Base-by-base conservation (phyloP, 1,284 basidiomycete genomes). In the Cutaneotrichosporon dermatis region DNA sequence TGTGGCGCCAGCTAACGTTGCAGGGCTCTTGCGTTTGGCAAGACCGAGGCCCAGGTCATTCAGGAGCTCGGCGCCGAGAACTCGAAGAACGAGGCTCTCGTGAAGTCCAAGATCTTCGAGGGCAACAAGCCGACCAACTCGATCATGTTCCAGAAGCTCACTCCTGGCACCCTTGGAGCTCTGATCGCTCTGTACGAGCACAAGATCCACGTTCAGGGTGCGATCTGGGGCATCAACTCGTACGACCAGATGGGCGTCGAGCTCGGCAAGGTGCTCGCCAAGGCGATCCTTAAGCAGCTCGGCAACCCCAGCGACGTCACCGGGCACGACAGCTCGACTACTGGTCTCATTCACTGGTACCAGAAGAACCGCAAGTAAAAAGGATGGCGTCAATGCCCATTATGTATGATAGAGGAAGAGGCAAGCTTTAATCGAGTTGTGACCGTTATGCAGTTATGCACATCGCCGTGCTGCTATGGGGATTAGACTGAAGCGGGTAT, bases 161-260 rank as follows among this genome's bases (percentile, higher is more conserved):
- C 92, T 1, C 95, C 96, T 10, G 85, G 87, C 46, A 89, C 88
- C 6, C 86, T 98, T 37, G 94, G 90, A 81, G 65, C 67, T n/a
- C 69, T 79, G 50, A 67, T 79, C 49, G 77, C 77, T 46, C 55
- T 77, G 60, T 76, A 73, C 59, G 95, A 99, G 80, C 95, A 99
- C 84, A 99, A 99, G 84, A 97, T 99, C 75, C 96, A 97, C 78
- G 89, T 90, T 0, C 96, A 99, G 79, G 95, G 95, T 73, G 89
- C 90, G 53, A 84, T 98, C 65, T 98, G 94, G 94, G 90, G 92
- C 50, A 96, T 99, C 83, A 99, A 99, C 83, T 95, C 92, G 9
- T 99, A 90, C 77, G 81, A 82, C 69, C 80, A 82, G 73, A 79
- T 79, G 76, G 93, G 93, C 76, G 92, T 95, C 63, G 93, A 96